Conservation (phyloP, 2,329 filamentous ascomycete species). For the Aureobasidium melanogenum region DNA sequence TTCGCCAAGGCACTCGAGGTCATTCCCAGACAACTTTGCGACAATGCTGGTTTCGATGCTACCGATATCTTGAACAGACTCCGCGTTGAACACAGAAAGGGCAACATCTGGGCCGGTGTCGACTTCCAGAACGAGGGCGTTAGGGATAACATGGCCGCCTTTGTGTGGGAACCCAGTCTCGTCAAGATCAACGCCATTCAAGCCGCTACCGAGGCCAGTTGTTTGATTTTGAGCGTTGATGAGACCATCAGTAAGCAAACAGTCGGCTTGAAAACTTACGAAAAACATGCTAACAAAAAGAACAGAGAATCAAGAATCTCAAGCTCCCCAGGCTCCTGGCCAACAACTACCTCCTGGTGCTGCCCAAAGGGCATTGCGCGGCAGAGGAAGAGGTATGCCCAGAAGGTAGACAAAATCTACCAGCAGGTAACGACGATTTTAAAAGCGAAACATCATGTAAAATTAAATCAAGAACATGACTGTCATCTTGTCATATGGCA, state of each 20-base stretch:
- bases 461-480: conserved; percentile 3
- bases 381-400: conserved; percentile 83
- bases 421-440: background rate
- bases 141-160: conserved; percentile 85
- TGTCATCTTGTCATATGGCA: background rate
- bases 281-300: background rate
- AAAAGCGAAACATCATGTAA: conserved; percentile 10
- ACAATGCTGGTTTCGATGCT: conserved; percentile 96
- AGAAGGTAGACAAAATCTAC: conserved; percentile 48
- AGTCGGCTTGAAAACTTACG: conserved; percentile 18
- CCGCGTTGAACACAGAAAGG: conserved; percentile 91
- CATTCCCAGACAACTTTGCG: conserved; percentile 91
- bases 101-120: conserved; percentile 87
- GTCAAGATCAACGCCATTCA: conserved; percentile 97
- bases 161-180: conserved; percentile 94
- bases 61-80: conserved; percentile 96
- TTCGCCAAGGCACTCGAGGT: conserved; percentile 97
- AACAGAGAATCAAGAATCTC: conserved; percentile 74
- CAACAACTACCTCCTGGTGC: conserved; percentile 56
- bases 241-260: conserved; percentile 66
- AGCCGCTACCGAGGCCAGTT: conserved; percentile 89
- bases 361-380: conserved; percentile 80
- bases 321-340: conserved; percentile 69
- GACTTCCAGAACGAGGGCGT: conserved; percentile 91
- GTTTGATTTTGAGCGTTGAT: conserved; percentile 90